These are phyloP conservation scores for Linnemannia exigua DNA, from an alignment of 192 early-diverging fungal species.

Conservation along the genomic window DNA sequence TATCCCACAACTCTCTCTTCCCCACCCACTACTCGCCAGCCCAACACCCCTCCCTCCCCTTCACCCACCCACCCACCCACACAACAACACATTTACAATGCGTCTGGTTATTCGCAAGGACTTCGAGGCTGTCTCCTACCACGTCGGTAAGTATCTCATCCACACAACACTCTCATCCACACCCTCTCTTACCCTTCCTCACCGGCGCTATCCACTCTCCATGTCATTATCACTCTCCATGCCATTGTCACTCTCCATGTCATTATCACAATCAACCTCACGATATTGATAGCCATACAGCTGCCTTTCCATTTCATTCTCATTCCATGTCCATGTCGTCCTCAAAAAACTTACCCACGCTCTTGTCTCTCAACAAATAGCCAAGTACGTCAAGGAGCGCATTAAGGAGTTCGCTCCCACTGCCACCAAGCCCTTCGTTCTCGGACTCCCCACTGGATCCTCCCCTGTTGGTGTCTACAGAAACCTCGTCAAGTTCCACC, in stretches of 20 bases:
- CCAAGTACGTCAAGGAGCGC: slow-evolving; percentile 85
- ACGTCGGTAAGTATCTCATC: slow-evolving; percentile 65
- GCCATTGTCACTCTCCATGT: background rate
- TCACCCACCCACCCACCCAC: background rate
- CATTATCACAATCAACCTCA: background rate
- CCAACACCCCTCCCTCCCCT: slow-evolving; percentile 7
- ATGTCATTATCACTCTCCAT: slow-evolving; percentile 1
- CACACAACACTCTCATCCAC: background rate
- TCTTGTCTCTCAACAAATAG: slow-evolving; percentile 44
- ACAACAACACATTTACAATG: slow-evolving; percentile 62
- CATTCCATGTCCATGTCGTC: background rate
- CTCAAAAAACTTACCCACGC: background rate
- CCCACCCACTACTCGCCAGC: slow-evolving; percentile 20
- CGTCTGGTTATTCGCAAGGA: slow-evolving; percentile 83
- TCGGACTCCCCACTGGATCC: slow-evolving; percentile 91
- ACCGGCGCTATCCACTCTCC: slow-evolving; percentile 18
- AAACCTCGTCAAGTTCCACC: slow-evolving; percentile 79
- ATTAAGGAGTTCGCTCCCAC: slow-evolving; percentile 85
- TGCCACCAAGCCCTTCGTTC: slow-evolving; percentile 82
- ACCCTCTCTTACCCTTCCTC: background rate
- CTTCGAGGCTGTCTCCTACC: slow-evolving; percentile 78
- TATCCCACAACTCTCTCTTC: slow-evolving; percentile 10
- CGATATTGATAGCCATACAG: background rate
- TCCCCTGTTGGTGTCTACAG: slow-evolving; percentile 88
- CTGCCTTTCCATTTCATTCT: background rate